These are phyloP conservation scores for Macrophomina pseudophaseolina DNA, from an alignment of 2,329 filamentous ascomycete species.

Conservation along the genomic window DNA sequence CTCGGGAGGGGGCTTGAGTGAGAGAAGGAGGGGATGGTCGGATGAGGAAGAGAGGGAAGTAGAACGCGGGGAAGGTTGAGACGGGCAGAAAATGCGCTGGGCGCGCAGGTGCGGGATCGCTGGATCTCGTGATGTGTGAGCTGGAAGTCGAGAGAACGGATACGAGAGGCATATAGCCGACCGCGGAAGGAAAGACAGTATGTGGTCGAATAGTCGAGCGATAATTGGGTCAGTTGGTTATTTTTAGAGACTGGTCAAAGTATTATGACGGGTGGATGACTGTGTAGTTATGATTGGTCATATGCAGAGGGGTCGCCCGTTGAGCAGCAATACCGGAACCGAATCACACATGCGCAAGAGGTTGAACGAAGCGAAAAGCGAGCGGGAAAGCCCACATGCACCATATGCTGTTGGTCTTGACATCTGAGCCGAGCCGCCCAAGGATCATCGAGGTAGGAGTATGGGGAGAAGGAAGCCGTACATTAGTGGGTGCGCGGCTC, in stretches of 20 bases:
- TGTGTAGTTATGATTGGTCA: background rate
- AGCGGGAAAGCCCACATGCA: slow-evolving; percentile 6
- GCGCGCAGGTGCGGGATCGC: no score
- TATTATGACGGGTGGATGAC: background rate
- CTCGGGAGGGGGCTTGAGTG: slow-evolving; percentile 3
- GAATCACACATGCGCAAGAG: slow-evolving; percentile 11
- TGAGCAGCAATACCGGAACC: background rate
- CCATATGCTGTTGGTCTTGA: background rate
- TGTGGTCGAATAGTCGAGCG: background rate
- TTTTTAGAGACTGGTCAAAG: slow-evolving; percentile 18
- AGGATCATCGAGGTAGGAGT: slow-evolving; percentile 10
- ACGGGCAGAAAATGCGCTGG: no score
- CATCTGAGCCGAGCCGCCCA: background rate
- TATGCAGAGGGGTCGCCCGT: background rate
- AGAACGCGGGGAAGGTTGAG: no score
- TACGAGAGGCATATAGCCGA: background rate
- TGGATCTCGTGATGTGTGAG: background rate
- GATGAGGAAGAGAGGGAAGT: background rate
- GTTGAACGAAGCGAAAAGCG: background rate
- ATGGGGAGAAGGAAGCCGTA: background rate
- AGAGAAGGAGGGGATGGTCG: background rate
- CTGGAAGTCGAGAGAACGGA: background rate
- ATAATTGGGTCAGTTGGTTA: background rate
- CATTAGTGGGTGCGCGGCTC: slow-evolving; percentile 20
- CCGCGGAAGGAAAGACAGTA: slow-evolving; percentile 7